Evolutionary conservation across 1,284 basidiomycete genomes (phyloP), one percentile per base, ranked within the genome.

Genomic region (Cutaneotrichosporon sp.): DNA sequence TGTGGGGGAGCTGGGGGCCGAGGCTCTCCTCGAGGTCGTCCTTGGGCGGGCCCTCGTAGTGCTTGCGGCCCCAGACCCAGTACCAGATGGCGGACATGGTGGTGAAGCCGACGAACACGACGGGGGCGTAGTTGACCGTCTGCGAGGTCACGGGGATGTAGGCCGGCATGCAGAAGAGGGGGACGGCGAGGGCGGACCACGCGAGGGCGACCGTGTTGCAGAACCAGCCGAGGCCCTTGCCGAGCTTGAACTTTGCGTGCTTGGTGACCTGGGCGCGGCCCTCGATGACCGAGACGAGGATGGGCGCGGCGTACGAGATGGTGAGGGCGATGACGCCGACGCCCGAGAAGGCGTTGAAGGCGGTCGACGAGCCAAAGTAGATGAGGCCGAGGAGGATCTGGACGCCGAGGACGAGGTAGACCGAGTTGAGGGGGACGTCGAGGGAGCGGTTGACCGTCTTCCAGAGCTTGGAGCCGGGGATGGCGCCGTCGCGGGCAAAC

Each of bases 41-140:
- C 20, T 53, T 53, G 22, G 33, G 33, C 7, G 76, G 76, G 9
- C 76, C 76, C n/a, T 58, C 50, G 65, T 73, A 78, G 54, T 76
- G 67, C 56, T 69, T 72, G 45, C 72, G 64, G 1, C 74, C 76
- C 54, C 66, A 65, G 63, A 85, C 81, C 54, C 83, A 52, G 66
- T 87, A 87, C 86, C 86, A 87, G 18, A 80, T 75, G 0, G 80
- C 82, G 47, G 85, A 85, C 33, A 87, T 81, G 13, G 74, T 66
- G 2, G 77, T 84, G 65, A 87, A 87, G 1, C 84, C 85, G 24
- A 86, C 82, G 62, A 87, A 87, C 16, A 87, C 86, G 4, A 85
- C 85, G 27, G 84, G 85, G 13, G 82, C 85, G 66, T 85, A 79
- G 67, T 74, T 74, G 70, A 72, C 72, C 54, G 57, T 64, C 43